phyloP scores from a whole-genome alignment of 371 early-diverging fungal genomes.

The Rhizopus sp. region DNA sequence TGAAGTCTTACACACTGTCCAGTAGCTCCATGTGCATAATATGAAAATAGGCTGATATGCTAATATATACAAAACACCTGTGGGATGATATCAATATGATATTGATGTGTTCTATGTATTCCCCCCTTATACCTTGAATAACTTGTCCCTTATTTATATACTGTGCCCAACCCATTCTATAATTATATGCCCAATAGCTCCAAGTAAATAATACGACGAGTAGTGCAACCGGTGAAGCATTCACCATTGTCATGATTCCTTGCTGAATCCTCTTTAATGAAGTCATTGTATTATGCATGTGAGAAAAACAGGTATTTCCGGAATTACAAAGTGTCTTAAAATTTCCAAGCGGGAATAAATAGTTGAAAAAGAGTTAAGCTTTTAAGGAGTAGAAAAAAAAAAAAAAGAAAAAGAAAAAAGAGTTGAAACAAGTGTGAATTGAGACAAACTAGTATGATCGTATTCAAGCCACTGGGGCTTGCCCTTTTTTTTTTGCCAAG shows the following conservation, averaged over 20 bases:
- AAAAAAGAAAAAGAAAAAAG: no score
- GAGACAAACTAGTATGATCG: no score
- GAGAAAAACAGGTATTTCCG: no score
- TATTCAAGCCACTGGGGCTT: no score
- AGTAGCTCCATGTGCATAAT: slow-evolving; percentile 48
- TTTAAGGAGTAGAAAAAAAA: neutral
- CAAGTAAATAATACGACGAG: slow-evolving; percentile 34
- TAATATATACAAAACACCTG: slow-evolving; percentile 35
- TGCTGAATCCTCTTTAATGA: slow-evolving; percentile 18
- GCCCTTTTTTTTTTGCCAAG: no score
- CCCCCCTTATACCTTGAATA: slow-evolving; percentile 34
- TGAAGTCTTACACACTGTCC: slow-evolving; percentile 36
- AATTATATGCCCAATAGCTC: slow-evolving; percentile 42
- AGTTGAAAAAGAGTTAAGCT: neutral
- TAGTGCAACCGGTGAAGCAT: slow-evolving; percentile 43
- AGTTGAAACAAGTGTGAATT: no score
- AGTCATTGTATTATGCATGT: neutral
- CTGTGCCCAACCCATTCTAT: slow-evolving; percentile 26
- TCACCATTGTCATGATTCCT: slow-evolving; percentile 26
- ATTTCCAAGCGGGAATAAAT: neutral
- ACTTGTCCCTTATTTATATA: slow-evolving; percentile 32
- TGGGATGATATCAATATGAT: neutral
- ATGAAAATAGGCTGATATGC: slow-evolving; percentile 41
- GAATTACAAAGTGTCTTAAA: no score
- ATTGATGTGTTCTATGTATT: neutral